phyloP scores from a whole-genome alignment of 2,329 filamentous ascomycete genomes.

The Penicillium sp. region DNA sequence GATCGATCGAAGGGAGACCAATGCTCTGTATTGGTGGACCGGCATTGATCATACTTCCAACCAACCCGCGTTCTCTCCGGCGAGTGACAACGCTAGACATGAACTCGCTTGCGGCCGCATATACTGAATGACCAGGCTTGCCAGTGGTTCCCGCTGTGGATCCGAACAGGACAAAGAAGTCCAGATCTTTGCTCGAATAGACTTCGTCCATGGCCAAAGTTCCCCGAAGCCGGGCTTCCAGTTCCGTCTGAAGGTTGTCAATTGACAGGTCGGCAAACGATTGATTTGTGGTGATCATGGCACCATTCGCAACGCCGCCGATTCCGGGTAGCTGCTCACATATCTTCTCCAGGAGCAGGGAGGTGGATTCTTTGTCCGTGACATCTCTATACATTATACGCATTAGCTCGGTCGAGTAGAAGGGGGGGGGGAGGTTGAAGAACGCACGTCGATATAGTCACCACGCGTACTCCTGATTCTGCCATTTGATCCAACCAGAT shows the following conservation, averaged over 20 bases:
- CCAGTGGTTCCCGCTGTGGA: conserved; percentile 28
- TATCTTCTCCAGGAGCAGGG: too few relatives aligned
- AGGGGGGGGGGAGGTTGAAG: conserved; percentile 14
- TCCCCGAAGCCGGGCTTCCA: conserved; percentile 43
- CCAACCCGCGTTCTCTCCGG: conserved; percentile 39
- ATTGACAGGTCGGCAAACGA: conserved; percentile 33
- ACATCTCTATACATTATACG: too few relatives aligned
- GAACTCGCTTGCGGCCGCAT: conserved; percentile 48
- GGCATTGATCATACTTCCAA: conserved; percentile 42
- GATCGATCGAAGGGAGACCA: conserved; percentile 44
- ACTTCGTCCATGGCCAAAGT: conserved; percentile 20
- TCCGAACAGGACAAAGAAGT: conserved; percentile 43
- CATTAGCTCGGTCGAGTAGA: conserved; percentile 18
- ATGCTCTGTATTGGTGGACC: conserved; percentile 40
- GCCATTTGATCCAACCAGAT: too few relatives aligned
- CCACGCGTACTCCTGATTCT: too few relatives aligned
- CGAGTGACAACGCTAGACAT: conserved; percentile 41
- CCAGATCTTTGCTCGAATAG: conserved; percentile 25
- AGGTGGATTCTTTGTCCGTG: too few relatives aligned
- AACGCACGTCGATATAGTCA: conserved; percentile 17
- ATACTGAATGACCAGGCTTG: conserved; percentile 45
- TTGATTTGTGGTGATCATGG: conserved; percentile 38
- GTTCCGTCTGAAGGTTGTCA: conserved; percentile 28
- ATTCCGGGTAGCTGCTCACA: conserved; percentile 39
- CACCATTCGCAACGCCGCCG: conserved; percentile 38